These are phyloP conservation scores for Nigrospora osmanthi DNA, from an alignment of 2,329 filamentous ascomycete genomes.

Conservation along the genomic window DNA sequence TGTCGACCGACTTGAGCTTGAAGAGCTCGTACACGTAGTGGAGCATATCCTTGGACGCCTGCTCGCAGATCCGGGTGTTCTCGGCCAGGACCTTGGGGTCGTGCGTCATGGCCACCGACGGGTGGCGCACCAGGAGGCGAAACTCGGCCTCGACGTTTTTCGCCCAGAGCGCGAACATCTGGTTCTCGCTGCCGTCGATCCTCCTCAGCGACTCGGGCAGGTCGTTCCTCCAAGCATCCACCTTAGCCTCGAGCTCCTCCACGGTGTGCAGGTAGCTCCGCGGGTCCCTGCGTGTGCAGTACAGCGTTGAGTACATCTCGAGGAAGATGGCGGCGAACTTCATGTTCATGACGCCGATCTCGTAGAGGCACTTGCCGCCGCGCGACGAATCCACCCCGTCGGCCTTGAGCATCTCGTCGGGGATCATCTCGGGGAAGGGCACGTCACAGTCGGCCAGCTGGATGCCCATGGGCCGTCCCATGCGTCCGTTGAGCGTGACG, in stretches of 20 bases:
- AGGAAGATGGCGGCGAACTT: conserved; percentile 60
- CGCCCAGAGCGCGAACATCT: conserved; percentile 45
- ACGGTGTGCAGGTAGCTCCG: conserved; percentile 58
- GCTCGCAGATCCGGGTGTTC: conserved; percentile 58
- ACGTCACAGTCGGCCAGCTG: conserved; percentile 70
- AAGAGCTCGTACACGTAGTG: conserved; percentile 50
- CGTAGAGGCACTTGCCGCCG: conserved; percentile 55
- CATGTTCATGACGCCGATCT: conserved; percentile 57
- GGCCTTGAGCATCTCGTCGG: conserved; percentile 63
- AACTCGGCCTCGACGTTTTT: conserved; percentile 49
- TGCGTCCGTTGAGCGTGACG: conserved; percentile 63
- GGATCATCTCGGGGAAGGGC: conserved; percentile 63
- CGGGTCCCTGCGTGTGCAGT: conserved; percentile 57
- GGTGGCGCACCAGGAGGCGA: conserved; percentile 52
- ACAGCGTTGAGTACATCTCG: conserved; percentile 71
- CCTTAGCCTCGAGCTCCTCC: conserved; percentile 55
- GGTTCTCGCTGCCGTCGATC: conserved; percentile 32
- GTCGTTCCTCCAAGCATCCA: conserved; percentile 54
- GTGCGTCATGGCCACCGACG: conserved; percentile 47
- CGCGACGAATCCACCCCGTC: conserved; percentile 50
- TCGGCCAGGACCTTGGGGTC: conserved; percentile 50
- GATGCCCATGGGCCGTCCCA: conserved; percentile 71
- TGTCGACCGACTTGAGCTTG: conserved; percentile 61
- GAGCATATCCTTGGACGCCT: conserved; percentile 57
- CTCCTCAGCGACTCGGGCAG: conserved; percentile 53